Evolutionary conservation across 345 rosid genomes (phyloP), one percentile per base, ranked within the genome.

Genomic region (Firmiana major): DNA sequence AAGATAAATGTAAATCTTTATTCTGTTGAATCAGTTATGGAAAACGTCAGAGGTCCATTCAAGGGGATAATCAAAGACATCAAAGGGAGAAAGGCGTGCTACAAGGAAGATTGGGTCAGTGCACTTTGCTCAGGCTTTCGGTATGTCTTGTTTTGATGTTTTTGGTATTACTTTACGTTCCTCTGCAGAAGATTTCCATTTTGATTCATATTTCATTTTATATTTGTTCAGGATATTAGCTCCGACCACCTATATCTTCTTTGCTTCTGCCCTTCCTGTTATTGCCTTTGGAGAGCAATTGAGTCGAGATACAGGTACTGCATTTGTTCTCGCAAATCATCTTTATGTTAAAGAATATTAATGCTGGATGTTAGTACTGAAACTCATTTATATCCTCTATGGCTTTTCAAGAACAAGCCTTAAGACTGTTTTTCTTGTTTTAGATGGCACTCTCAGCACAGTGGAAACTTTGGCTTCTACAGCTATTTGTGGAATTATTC

Each of bases 241-340:
- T 69, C 98, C 96, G 28, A 87, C 93, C 58, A 78, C 83, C 9
- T 92, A 89, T 58, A 86, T 89, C 63, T 94, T 94, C 88, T 94
- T 94, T 83, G 97, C 98, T 34, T 94, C 97, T 8, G 87, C 96
- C 43, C 94, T 94, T 82, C 97, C 94, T 17, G 97, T 92, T 42
- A 89, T 94, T 74, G 98, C 94, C 64, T 94, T 94, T 71, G 97
- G 98, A 66, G 96, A 90, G 78, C 98, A 94, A 86, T 76, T 92
- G 64, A 90, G 87, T 80, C 85, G 91, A 82, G 94, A 91, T 36
- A 94, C 98, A 79, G 94, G 98, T 90, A 77, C 58, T 64, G 49
- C n/a, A 38, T 60, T 63, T 38, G 34, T 67, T 45, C 51, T 48
- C 73, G 60, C 26, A 77, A 63, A 12, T 34, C 12, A 17, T 46